A percentile compares a stretch with the other conserved stretches of the same genome.
Evolutionary conservation across 768 basidiomycete species (phyloP).

Genomic region (Gymnopilus junonius): DNA sequence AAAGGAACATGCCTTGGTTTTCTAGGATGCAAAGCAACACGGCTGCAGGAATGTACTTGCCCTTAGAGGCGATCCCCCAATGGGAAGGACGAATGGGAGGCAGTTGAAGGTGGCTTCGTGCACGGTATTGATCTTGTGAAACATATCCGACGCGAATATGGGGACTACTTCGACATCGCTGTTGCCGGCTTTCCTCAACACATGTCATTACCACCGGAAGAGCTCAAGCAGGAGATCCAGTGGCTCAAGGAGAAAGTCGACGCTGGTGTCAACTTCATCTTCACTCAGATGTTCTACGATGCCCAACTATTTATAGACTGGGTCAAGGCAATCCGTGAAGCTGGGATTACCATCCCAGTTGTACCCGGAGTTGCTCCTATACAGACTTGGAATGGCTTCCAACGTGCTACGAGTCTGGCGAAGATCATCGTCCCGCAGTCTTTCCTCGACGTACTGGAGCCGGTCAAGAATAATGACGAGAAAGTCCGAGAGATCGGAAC

Average conservation of each 20-base stretch:
- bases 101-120: constrained; percentile 87
- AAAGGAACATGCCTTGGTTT: constrained; percentile 1
- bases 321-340: constrained; percentile 82
- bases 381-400: constrained; percentile 96
- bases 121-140: constrained; percentile 92
- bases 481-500: constrained; percentile 92
- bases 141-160: constrained; percentile 83
- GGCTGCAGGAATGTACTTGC: constrained; percentile 95
- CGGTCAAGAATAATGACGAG: constrained; percentile 91
- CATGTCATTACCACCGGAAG: constrained; percentile 71
- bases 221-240: constrained; percentile 77
- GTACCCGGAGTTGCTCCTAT: constrained; percentile 95
- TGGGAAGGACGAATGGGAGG: constrained; percentile 90
- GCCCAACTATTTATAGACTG: constrained; percentile 89
- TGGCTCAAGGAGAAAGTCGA: constrained; percentile 93
- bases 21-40: constrained; percentile 83
- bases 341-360: constrained; percentile 88
- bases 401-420: constrained; percentile 78
- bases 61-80: constrained; percentile 90
- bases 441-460: constrained; percentile 79
- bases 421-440: constrained; percentile 78
- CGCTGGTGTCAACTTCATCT: constrained; percentile 90
- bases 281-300: constrained; percentile 99
- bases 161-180: constrained; percentile 94
- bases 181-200: constrained; percentile 93